Conservation (phyloP, 768 basidiomycete species). For the Chalciporus sphaerocephalus region DNA sequence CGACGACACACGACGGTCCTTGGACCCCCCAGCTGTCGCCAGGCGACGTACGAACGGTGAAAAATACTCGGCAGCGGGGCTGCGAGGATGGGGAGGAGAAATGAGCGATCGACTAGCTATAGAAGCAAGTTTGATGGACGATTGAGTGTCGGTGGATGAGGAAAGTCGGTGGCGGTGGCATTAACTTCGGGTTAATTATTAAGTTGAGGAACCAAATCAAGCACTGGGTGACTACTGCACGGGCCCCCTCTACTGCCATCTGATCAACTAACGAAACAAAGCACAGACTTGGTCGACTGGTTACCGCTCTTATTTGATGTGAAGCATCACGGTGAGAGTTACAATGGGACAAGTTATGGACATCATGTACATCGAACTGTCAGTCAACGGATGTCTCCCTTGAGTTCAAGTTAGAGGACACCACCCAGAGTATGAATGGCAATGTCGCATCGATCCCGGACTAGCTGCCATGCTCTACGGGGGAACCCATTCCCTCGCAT, state of each 20-base stretch:
- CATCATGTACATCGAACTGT: too few relatives aligned
- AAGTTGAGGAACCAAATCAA: neutral
- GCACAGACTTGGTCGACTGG: too few relatives aligned
- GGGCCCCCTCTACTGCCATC: neutral
- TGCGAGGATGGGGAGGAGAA: neutral
- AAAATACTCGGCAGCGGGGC: neutral
- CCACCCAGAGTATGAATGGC: neutral
- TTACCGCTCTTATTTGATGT: too few relatives aligned
- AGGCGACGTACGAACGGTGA: slow-evolving; percentile 1
- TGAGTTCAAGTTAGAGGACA: neutral
- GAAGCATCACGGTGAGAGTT: too few relatives aligned
- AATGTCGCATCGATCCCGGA: too few relatives aligned
- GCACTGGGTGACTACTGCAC: neutral
- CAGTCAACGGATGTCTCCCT: too few relatives aligned
- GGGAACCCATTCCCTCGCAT: too few relatives aligned
- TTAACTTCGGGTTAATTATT: neutral
- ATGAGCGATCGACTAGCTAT: neutral
- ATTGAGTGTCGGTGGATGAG: neutral
- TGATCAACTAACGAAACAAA: too few relatives aligned
- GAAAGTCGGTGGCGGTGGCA: neutral
- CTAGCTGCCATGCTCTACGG: too few relatives aligned
- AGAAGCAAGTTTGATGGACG: neutral
- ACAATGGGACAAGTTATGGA: too few relatives aligned
- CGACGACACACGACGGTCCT: slow-evolving; percentile 4
- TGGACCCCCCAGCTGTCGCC: slow-evolving; percentile 3